A percentile compares a stretch with the other conserved stretches of the same genome.
Conservation (phyloP, 176 grass and related monocot genomes). For the Bromus sterilis region DNA sequence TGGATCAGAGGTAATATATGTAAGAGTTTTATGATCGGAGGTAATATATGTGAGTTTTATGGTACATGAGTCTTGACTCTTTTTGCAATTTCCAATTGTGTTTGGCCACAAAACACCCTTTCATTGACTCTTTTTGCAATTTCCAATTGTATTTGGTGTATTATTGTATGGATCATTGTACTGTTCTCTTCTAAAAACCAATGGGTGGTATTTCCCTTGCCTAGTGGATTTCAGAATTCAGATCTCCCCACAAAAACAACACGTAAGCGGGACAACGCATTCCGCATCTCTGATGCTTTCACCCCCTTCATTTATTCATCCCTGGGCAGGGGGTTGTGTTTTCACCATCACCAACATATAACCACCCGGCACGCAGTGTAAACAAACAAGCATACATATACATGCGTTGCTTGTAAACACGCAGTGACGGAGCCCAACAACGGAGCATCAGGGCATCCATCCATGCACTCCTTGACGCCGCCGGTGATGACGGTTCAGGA, state of each 20-base stretch:
- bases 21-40: too few relatives aligned
- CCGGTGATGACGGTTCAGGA: not conserved
- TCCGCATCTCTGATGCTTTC: not conserved
- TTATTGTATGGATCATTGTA: not conserved
- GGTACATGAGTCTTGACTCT: too few relatives aligned
- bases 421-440: not conserved
- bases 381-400: not conserved
- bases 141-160: not conserved
- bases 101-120: too few relatives aligned
- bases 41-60: too few relatives aligned
- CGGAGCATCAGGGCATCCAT: not conserved
- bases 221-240: not conserved
- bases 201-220: too few relatives aligned
- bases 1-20: too few relatives aligned
- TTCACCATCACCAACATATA: not conserved
- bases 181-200: not conserved
- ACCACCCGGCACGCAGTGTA: not conserved
- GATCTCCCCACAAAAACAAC: not conserved
- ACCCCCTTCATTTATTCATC: conserved; percentile 21
- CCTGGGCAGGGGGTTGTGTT: not conserved
- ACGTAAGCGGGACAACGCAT: not conserved
- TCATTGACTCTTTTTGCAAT: not conserved
- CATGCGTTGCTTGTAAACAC: not conserved
- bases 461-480: not conserved
- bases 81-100: too few relatives aligned